Conservation (phyloP, 805 yeast genomes). For the Zygotorulaspora chibaensis region DNA sequence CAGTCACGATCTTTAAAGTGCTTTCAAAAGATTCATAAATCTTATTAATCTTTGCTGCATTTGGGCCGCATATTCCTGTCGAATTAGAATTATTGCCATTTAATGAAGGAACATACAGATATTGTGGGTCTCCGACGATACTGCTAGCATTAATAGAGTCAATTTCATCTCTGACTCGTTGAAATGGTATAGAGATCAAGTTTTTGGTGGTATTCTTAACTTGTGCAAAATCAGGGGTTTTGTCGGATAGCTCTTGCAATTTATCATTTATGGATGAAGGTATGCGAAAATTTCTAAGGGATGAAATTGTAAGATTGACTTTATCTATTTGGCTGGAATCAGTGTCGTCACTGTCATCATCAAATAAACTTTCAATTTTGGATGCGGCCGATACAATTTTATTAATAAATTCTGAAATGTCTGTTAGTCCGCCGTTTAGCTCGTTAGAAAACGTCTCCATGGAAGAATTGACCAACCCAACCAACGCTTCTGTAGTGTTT, state of each 20-base stretch:
- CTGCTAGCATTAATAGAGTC: slow-evolving; percentile 31
- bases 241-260: slow-evolving; percentile 46
- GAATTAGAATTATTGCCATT: slow-evolving; percentile 3
- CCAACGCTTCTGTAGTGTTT: slow-evolving; percentile 62
- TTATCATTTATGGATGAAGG: slow-evolving; percentile 60
- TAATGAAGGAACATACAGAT: slow-evolving; percentile 42
- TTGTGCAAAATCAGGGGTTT: slow-evolving; percentile 61
- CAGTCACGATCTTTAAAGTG: slow-evolving; percentile 36
- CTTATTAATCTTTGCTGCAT: slow-evolving; percentile 38
- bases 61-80: slow-evolving; percentile 39
- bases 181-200: slow-evolving; percentile 59
- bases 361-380: slow-evolving; percentile 53
- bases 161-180: slow-evolving; percentile 41
- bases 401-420: slow-evolving; percentile 55
- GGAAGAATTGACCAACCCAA: slow-evolving; percentile 59
- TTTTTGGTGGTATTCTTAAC: slow-evolving; percentile 56
- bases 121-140: slow-evolving; percentile 16
- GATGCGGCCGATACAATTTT: slow-evolving; percentile 48
- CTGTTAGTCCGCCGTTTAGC: slow-evolving; percentile 61
- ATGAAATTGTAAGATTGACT: slow-evolving; percentile 55
- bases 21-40: slow-evolving; percentile 35
- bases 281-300: slow-evolving; percentile 56
- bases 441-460: slow-evolving; percentile 51
- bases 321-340: slow-evolving; percentile 32
- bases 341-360: slow-evolving; percentile 34